Percentiles rank a stretch among this genome's conserved stretches.
phyloP scores from a whole-genome alignment of 176 grass and related monocot genomes.

The Lolium multiflorum region DNA sequence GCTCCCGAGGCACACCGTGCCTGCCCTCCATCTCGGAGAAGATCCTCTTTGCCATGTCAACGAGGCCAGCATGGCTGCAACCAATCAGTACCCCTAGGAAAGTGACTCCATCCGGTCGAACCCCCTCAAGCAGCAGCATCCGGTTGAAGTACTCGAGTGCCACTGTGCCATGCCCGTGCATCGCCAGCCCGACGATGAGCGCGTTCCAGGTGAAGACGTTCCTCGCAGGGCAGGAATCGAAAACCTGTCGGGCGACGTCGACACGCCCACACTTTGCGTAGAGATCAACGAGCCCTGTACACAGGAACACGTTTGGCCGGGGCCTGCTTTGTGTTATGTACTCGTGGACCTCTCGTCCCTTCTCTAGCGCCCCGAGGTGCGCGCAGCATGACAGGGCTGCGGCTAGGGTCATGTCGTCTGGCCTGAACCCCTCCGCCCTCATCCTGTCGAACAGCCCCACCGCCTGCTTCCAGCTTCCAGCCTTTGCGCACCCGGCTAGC shows the following conservation, averaged over 20 bases:
- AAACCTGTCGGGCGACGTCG: conserved; percentile 43
- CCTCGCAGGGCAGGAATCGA: conserved; percentile 37
- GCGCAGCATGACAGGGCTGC: conserved; percentile 66
- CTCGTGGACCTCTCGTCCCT: conserved; percentile 54
- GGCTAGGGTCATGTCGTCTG: conserved; percentile 57
- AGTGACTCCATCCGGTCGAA: conserved; percentile 54
- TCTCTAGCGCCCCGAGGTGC: conserved; percentile 56
- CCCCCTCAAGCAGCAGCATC: conserved; percentile 42
- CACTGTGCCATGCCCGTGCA: conserved; percentile 56
- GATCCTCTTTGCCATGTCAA: conserved; percentile 54
- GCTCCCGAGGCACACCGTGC: conserved; percentile 42
- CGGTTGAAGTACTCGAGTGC: conserved; percentile 56
- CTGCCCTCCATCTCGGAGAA: conserved; percentile 60
- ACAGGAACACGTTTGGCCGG: conserved; percentile 50
- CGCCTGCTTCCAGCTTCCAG: conserved; percentile 29
- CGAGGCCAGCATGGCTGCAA: conserved; percentile 65
- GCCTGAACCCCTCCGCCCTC: conserved; percentile 26
- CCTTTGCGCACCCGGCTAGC: conserved; percentile 37
- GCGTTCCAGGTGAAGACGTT: conserved; percentile 73
- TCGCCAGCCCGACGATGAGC: conserved; percentile 60
- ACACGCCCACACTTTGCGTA: conserved; percentile 69
- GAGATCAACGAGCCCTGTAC: conserved; percentile 60
- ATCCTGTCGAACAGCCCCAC: conserved; percentile 59
- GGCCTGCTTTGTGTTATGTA: conserved; percentile 49
- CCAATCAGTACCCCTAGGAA: conserved; percentile 61